Base-by-base conservation (phyloP, 805 yeast genomes). In the Ogataea saltuana region DNA sequence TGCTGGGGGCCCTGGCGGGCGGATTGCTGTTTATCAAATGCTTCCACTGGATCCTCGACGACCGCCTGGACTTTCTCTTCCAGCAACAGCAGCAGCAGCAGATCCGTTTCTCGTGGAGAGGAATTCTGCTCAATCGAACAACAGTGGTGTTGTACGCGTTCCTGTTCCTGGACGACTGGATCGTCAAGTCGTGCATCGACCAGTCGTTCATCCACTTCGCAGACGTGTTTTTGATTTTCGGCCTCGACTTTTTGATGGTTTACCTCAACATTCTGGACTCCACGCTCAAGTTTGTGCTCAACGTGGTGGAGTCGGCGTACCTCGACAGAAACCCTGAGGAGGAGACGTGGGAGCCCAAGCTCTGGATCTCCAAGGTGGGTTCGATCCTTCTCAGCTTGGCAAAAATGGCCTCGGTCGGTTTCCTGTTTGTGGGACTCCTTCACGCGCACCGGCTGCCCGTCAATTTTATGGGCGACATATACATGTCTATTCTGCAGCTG, bases 331-430 rank as follows among this genome's bases (percentile, higher is more conserved):
- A 72, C 45, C 74, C 70, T 8, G 66, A 61, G 2, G 83, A 77
- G 13, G 95, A 83, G 28, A 81, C 76, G 22, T 83, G 96, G 90
- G 96, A 89, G 55, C 69, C 72, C 29, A 84, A 87, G 62, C 71
- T 78, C 6, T 66, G 78, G 58, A 75, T 75, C 48, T 69, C 78
- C 48, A 82, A 85, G 54, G 56, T 74, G 4, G 66, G 85, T 15
- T 83, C 83, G 36, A 68, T 84, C 2, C 42, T 63, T 5, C 70
- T 82, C 8, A 71, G 82, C 4, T 45, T 76, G 2, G 63, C 68
- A 60, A 77, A 72, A 64, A 75, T 70, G 27, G 58, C 51, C 30
- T 68, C 72, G 23, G 78, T 70, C 55, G 68, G 62, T n/a, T 72
- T 70, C 39, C 63, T 78, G 38, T 64, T 79, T 40, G 63, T 74